Base-by-base conservation (phyloP, 768 basidiomycete genomes). In the Coprinopsis marcescibilis region DNA sequence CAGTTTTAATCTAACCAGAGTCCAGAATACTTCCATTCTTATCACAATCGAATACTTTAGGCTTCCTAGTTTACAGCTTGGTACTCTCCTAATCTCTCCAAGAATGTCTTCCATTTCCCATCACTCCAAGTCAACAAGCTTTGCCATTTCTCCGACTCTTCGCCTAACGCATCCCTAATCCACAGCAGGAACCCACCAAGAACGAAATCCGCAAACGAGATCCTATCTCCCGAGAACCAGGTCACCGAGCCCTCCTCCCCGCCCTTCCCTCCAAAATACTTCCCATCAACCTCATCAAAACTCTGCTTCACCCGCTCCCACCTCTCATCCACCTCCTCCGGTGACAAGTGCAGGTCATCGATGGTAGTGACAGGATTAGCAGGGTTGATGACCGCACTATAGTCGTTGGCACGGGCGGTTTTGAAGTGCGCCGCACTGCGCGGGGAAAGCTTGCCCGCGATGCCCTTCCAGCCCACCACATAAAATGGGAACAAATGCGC, bases 71-170 rank as follows among this genome's bases (percentile, higher is more conserved):
- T n/a, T 8, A 32, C 29, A 32, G 29, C n/a, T 8, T 32, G 29
- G n/a, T 32, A 32, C n/a, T 8, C 29, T 32, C n/a, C 29, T n/a
- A 32, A n/a, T n/a, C n/a, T 32, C 29, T 32, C n/a, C 17, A 37
- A 17, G 7, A 37, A 11, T 17, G 10, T 37, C 8, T 7, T 59
- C 72, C 69, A 73, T 21, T 61, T 52, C 12, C 69, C 71, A 3
- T 53, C 60, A 34, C 70, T 57, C 67, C 64, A 69, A 11, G 49
- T 57, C 39, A 47, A 45, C 13, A 76, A 45, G 11, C 62, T 56
- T 37, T 59, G 64, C 72, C 72, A 76, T 40, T 68, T 60, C 21
- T 57, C 49, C 32, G 66, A 66, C 11, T 70, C 63, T 41, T 60
- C 58, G 13, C 67, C 66, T 27, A 54, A 56, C 5, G 66, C 29